Evolutionary conservation across 2,329 filamentous ascomycete genomes (phyloP), one percentile per base, ranked within the genome.

Genomic region (Aspergillus felis): DNA sequence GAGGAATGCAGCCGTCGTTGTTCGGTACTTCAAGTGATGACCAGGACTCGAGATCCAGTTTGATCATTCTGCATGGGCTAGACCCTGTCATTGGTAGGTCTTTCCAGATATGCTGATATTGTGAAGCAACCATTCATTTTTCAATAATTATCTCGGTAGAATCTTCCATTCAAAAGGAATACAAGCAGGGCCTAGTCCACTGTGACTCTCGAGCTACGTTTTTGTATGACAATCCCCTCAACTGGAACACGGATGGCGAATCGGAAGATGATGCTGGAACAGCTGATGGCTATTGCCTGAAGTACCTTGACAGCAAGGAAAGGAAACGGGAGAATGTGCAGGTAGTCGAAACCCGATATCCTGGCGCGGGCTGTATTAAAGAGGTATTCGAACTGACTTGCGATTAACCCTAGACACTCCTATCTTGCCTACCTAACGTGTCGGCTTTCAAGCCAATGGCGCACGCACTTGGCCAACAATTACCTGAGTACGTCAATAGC

Each of bases 11-110:
- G 6, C 64, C 74, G 54, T 70, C 78, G 22, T 74, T 90, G 35
- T 86, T 90, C 64, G 73, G 71, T 48, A 72, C 68, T 27, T 50
- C 57, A 25, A 44, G 53, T 27, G 54, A 55, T 20, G 52, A 55
- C 29, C 63, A 69, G 9, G 49, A 57, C 22, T 17, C 51, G 7
- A 61, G 66, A 48, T 74, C 66, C 55, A 68, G 73, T 29, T 64
- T 78, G 51, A 62, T 78, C 20, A 61, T 77, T 24, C 58, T 73
- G 46, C 85, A 90, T 71, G 78, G 89, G 42, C 73, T 89, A 27
- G 74, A 88, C 53, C 71, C 85, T 63, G 75, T 88, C 52, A 81
- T 87, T 67, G 84, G 86, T 66, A 76, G 82, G 72, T 80, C 77
- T 6, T 79, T 81, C 57, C 68, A 71, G 32, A 35, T 5, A 35